Percentiles rank a stretch among this genome's conserved stretches.
Conservation (phyloP, 495 filamentous ascomycete genomes). For the Neurospora sp. region DNA sequence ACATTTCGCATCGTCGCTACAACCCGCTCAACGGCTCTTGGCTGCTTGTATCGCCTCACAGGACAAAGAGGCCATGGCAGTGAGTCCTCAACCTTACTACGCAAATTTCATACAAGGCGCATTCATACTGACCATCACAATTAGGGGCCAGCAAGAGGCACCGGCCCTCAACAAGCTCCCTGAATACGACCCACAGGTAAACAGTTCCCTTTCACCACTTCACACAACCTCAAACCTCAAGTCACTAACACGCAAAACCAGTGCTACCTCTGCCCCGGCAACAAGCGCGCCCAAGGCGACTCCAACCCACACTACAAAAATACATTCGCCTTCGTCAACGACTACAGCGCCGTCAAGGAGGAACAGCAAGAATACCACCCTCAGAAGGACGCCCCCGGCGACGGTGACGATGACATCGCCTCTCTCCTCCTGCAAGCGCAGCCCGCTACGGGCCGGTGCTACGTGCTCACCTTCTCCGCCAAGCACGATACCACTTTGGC, state of each 20-base stretch:
- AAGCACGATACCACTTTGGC: constrained; percentile 87
- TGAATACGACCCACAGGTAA: constrained; percentile 59
- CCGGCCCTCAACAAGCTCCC: constrained; percentile 69
- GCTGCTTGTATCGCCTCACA: constrained; percentile 89
- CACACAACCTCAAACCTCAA: not conserved
- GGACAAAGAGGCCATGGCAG: constrained; percentile 98
- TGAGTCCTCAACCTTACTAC: constrained; percentile 34
- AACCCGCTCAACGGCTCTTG: constrained; percentile 86
- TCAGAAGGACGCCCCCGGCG: constrained; percentile 7
- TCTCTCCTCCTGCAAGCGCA: constrained; percentile 75
- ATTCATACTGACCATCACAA: not conserved
- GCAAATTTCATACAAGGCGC: not conserved
- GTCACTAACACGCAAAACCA: constrained; percentile 15
- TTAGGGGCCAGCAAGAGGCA: constrained; percentile 82
- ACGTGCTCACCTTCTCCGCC: constrained; percentile 88
- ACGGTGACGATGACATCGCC: constrained; percentile 43
- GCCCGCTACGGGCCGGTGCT: constrained; percentile 91
- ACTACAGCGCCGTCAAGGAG: constrained; percentile 95
- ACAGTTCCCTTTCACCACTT: too few species aligned
- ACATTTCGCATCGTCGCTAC: constrained; percentile 92
- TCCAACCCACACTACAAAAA: constrained; percentile 74
- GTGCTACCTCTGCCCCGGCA: constrained; percentile 96
- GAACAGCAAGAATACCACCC: constrained; percentile 53
- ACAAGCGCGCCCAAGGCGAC: constrained; percentile 84
- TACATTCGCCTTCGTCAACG: constrained; percentile 94